Base-by-base conservation (phyloP, 2,329 filamentous ascomycete species). In the Penicillium sp. region DNA sequence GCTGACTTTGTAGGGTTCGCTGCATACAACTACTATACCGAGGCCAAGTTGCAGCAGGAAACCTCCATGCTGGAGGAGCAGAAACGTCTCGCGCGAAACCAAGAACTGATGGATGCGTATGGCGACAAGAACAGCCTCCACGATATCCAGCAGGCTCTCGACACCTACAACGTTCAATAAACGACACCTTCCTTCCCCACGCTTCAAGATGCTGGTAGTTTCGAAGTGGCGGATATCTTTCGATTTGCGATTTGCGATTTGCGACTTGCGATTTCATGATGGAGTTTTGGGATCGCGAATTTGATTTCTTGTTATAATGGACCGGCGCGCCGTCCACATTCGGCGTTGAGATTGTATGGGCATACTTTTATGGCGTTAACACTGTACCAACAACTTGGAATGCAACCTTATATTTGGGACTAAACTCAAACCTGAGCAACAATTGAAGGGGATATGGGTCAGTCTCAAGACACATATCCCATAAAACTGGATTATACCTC, bases 81-180 rank as follows among this genome's bases (percentile, higher is more conserved):
- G 56, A 60, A 72, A 47, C 59, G 72, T 2, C 65, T 72, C 1
- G 70, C 71, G 24, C 70, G 64, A 48, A 76, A 77, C 50, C 66
- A 66, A 44, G 63, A 70, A 5, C 58, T 79, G n/a, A 74, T 79
- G 71, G 75, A 79, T 34, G 75, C 77, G 2, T 80, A 79, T 50
- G 77, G 77, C 11, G 74, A 75, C 49, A 74, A 77, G 57, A 71
- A 69, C 11, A 77, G 71, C 43, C 54, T 79, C 44, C 65, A 72
- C 22, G 76, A 79, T 62, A 60, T 80, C n/a, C 68, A 78, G 58
- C 68, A 74, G 36, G 77, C 77, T 14, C 66, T 79, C 63, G 68
- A 77, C 32, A 66, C 74, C 27, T 80, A 79, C 44, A 73, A 76
- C 55, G 65, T 75, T 5, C 72, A 72, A 60, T 78, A 42, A 65